Percentiles rank a stretch among this genome's conserved stretches.
Conservation (phyloP, 2,329 filamentous ascomycete species). For the Leptographium galeiforme region DNA sequence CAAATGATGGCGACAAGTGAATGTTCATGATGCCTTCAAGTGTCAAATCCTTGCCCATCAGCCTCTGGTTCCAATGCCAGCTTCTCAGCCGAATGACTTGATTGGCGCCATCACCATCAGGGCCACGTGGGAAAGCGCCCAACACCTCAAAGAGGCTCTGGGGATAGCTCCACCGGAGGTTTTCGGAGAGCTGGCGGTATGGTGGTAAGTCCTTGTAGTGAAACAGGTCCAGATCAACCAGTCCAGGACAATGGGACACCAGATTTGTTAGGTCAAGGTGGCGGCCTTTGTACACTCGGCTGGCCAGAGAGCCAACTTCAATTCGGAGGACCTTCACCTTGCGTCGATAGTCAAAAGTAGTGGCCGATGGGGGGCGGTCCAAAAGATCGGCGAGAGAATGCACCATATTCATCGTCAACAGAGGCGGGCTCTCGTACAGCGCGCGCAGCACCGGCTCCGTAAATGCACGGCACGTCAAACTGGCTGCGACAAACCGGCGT, state of each 20-base stretch:
- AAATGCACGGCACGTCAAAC: conserved; percentile 50
- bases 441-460: conserved; percentile 60
- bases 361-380: conserved; percentile 32
- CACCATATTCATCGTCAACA: conserved; percentile 34
- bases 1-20: conserved; percentile 45
- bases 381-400: conserved; percentile 38
- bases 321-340: conserved; percentile 61
- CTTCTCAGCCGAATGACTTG: conserved; percentile 24
- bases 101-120: not conserved
- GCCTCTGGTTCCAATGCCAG: conserved; percentile 49
- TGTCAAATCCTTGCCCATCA: conserved; percentile 31
- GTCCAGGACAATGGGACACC: conserved; percentile 49
- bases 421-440: conserved; percentile 55
- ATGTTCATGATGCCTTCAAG: conserved; percentile 34
- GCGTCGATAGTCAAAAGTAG: conserved; percentile 49
- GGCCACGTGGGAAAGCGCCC: conserved; percentile 23
- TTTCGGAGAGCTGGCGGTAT: conserved; percentile 42
- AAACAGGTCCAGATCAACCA: conserved; percentile 58
- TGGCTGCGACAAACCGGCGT: conserved; percentile 53
- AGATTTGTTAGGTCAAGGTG: conserved; percentile 35
- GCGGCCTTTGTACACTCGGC: conserved; percentile 36
- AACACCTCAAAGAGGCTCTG: conserved; percentile 51
- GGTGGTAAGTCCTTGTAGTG: conserved; percentile 57
- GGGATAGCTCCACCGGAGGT: conserved; percentile 58
- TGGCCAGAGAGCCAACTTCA: conserved; percentile 46